Evolutionary conservation across 2,329 filamentous ascomycete species (phyloP), one percentile per base, ranked within the genome.

Genomic region (Rhexocercosporidium sp.): DNA sequence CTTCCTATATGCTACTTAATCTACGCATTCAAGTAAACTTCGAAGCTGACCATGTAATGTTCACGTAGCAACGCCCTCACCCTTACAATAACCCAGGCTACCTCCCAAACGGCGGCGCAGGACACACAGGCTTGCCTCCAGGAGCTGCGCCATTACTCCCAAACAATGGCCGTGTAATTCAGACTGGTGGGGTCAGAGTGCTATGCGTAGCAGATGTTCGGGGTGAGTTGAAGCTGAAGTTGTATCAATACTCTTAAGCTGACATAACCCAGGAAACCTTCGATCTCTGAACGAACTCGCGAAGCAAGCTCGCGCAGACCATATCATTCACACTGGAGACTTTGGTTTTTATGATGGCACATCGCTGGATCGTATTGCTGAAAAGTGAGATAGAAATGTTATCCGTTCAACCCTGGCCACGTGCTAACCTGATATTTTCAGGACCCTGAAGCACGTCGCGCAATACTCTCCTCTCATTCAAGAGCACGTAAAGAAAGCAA

Each of bases 331-430:
- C 82, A 99, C 96, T 22, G 96, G 96, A 80, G 96, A 99, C 80
- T 99, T 99, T 79, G 96, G 96, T 70, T 99, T 99, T 83, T 99
- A 99, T 83, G 96, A 99, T 80, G 92, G 97, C 76, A 93, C 91
- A 64, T 99, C 96, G 41, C 84, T 99, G 73, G 95, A 98, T 77
- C 91, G 96, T 77, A 98, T 99, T 83, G 96, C 96, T 47, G 96
- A 99, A 81, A 99, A 99, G 93, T 97, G 82, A 84, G 90, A 68
- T 65, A 12, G 62, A 53, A 59, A 27, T 39, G 56, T 46, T 27
- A 11, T 37, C 49, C 20, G 22, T 64, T 25, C 65, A 41, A 62
- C 14, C 11, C 29, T 65, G 49, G 68, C 69, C 66, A 69, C 65
- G 61, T 73, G 68, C 69, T 74, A 66, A 74, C 46, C 20, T 75